Percentiles rank a stretch among this genome's conserved stretches.
phyloP scores from a whole-genome alignment of 768 basidiomycete genomes.

The Agrocybe praecox region DNA sequence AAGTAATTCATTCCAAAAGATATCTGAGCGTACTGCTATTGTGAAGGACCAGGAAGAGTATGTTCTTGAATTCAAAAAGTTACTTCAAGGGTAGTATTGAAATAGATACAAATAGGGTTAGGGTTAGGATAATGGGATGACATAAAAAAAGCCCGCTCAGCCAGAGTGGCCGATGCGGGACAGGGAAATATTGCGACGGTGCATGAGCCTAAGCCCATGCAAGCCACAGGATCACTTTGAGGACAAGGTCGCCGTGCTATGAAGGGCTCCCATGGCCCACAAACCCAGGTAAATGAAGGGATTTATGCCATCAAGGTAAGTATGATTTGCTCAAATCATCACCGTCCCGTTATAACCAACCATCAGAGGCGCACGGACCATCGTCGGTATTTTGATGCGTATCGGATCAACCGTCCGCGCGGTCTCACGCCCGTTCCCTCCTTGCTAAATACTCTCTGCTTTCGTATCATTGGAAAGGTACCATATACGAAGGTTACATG shows the following conservation, averaged over 20 bases:
- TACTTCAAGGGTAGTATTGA: too few relatives aligned
- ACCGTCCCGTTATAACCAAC: neutral
- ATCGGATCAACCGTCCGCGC: neutral
- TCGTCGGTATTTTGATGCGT: neutral
- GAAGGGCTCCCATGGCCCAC: slow-evolving; percentile 18
- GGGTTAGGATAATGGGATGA: slow-evolving; percentile 13
- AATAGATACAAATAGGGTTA: slow-evolving; percentile 12
- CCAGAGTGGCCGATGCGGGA: slow-evolving; percentile 66
- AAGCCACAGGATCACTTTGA: slow-evolving; percentile 37
- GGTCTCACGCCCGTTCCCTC: too few relatives aligned
- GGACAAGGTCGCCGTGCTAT: slow-evolving; percentile 27
- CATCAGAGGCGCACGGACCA: slow-evolving; percentile 2
- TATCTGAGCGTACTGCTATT: too few relatives aligned
- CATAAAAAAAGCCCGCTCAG: slow-evolving; percentile 43
- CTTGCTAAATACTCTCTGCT: too few relatives aligned
- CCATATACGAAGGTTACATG: too few relatives aligned
- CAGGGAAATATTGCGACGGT: slow-evolving; percentile 78
- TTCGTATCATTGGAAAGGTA: too few relatives aligned
- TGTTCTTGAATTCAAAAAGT: too few relatives aligned
- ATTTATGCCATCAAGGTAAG: slow-evolving; percentile 24
- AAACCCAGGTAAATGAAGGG: slow-evolving; percentile 21
- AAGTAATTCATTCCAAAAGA: too few relatives aligned
- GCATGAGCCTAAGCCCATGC: slow-evolving; percentile 73
- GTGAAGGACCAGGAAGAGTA: too few relatives aligned
- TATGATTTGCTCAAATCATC: slow-evolving; percentile 6